Evolutionary conservation across 2,329 filamentous ascomycete genomes (phyloP), one percentile per base, ranked within the genome.

Genomic region (Penicillium rolfsii): DNA sequence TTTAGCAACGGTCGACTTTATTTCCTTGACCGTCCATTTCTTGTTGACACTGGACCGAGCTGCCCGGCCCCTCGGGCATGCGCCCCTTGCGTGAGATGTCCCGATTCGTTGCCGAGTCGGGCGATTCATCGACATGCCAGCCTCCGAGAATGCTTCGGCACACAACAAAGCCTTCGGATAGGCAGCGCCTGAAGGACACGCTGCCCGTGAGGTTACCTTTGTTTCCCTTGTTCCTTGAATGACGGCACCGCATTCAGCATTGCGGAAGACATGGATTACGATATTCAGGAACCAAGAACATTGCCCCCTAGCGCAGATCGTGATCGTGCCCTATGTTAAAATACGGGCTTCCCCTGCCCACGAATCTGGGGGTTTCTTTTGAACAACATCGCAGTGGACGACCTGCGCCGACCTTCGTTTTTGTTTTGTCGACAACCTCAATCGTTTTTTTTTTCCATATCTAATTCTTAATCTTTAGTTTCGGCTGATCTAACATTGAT

Each of bases 231-330:
- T 26, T 33, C 43, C 57, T 54, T 59, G 64, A 66, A 64, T 65
- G 60, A 55, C 58, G 55, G 60, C n/a, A 55, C 30, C 24, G 11
- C 33, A 50, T 41, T 55, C 63, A 36, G 49, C 62, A 64, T 60
- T 40, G 33, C 46, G 36, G 24, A 30, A 24, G 53, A 12, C 24
- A 26, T 56, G 54, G 54, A 53, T 38, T 45, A 49, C 36, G 19
- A 48, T 48, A 52, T 45, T 35, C 48, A 52, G 36, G n/a, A n/a
- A 19, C 19, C 28, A 54, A 35, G 30, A 66, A 55, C 64, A 66
- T 63, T 54, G 50, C 54, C 56, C 66, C 67, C 66, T 68, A 38
- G 58, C 24, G 60, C 33, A 62, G 64, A 68, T 69, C 64, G 7
- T 57, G 26, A 11, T 60, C 26, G 45, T 16, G 36, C 16, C 3